Percentiles rank a stretch among this genome's conserved stretches.
Conservation (phyloP, 1,139 yeast genomes). For the Candida glucosophila region DNA sequence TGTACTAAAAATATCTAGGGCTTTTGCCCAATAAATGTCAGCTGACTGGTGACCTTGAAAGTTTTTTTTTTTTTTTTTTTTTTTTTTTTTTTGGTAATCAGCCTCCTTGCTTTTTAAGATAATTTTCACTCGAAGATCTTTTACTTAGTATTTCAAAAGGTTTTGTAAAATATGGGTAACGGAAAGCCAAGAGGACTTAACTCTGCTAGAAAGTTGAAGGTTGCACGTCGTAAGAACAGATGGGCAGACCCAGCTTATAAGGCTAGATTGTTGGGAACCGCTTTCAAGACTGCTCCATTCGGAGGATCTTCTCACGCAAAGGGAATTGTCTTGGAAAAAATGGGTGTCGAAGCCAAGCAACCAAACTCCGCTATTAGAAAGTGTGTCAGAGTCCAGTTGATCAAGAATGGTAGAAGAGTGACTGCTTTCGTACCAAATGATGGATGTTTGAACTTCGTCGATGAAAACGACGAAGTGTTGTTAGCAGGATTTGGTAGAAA, state of each 20-base stretch:
- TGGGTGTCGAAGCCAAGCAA: slow-evolving; percentile 99
- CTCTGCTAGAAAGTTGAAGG: slow-evolving; percentile 99
- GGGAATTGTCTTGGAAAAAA: slow-evolving; percentile 99
- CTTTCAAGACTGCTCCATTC: slow-evolving; percentile 99
- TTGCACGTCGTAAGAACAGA: slow-evolving; percentile 99
- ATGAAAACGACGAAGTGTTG: slow-evolving; percentile 98
- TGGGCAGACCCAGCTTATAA: slow-evolving; percentile 99
- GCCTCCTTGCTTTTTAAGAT: no score
- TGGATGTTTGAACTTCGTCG: slow-evolving; percentile 99
- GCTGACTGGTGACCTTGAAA: no score
- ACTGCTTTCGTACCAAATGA: slow-evolving; percentile 99
- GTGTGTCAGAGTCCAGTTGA: slow-evolving; percentile 99
- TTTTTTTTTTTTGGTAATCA: no score
- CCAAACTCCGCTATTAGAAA: slow-evolving; percentile 99
- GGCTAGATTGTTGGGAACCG: slow-evolving; percentile 98
- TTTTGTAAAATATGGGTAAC: slow-evolving; percentile 70
- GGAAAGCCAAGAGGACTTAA: slow-evolving; percentile 98
- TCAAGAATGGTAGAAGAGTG: slow-evolving; percentile 99
- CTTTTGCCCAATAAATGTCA: no score
- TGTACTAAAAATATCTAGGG: no score
- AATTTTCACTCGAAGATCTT: no score
- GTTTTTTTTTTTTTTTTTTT: no score
- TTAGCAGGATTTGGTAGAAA: slow-evolving; percentile 99
- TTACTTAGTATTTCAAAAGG: no score
- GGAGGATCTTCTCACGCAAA: slow-evolving; percentile 99